Evolutionary conservation across 2,329 filamentous ascomycete species (phyloP).

Genomic region (Aspergillus transmontanensis): DNA sequence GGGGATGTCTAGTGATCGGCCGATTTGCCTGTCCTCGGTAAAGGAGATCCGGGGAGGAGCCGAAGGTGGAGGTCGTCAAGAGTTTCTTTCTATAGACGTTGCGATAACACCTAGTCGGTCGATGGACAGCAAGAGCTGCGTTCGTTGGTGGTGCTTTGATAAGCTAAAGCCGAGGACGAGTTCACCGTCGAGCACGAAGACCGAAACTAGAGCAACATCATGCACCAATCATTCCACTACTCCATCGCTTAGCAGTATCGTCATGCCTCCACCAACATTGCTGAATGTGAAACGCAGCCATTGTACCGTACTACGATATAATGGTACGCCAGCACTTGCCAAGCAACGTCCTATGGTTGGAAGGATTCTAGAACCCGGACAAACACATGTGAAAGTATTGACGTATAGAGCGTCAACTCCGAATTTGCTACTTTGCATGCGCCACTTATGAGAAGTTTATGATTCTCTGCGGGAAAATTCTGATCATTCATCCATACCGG

Average conservation of each 20-base stretch:
- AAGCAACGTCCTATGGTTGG: neutral
- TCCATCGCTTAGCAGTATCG: neutral
- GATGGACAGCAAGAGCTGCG: neutral
- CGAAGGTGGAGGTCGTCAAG: neutral
- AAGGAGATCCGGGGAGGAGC: neutral
- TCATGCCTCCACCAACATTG: neutral
- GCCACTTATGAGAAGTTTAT: too few relatives aligned
- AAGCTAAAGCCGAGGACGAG: neutral
- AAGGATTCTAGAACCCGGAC: neutral
- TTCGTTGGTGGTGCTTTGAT: neutral
- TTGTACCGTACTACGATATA: neutral
- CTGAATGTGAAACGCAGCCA: neutral
- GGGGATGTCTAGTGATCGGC: neutral
- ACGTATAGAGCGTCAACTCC: neutral
- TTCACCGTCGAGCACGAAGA: neutral
- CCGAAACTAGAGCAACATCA: neutral
- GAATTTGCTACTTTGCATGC: neutral
- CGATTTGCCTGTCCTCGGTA: neutral
- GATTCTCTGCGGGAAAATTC: neutral
- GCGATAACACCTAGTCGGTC: neutral
- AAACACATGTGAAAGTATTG: neutral
- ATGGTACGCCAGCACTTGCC: neutral
- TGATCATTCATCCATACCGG: neutral
- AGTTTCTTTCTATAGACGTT: neutral
- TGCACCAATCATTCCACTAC: neutral